Base-by-base conservation (phyloP, 768 basidiomycete species). In the Tulasnella sp. region DNA sequence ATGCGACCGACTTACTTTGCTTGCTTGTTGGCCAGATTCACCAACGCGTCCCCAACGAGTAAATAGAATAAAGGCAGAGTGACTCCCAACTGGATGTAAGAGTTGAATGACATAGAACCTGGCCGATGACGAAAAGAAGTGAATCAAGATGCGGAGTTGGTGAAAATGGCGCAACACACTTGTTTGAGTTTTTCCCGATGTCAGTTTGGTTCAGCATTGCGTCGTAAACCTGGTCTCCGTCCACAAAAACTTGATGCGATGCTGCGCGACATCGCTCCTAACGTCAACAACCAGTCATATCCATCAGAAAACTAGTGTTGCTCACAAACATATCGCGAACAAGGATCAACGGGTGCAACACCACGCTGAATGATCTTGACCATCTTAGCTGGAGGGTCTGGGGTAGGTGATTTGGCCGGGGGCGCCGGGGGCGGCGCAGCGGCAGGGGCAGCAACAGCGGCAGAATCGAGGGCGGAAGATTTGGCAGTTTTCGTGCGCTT, bases 1-100 rank as follows among this genome's bases (percentile, higher is more conserved):
- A 11, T 1, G 17, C 11, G 25, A 9, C 25, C 12, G 45, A 9
- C 31, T 36, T 49, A 78, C 79, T 70, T 79, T 81, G 39, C 55
- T 62, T 65, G 78, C 75, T 3, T 63, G 69, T 63, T 73, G 70
- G 0, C 80, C 80, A 23, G 69, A 70, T 62, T 80, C 79, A 23
- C 80, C 80, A 15, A 81, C 79, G 23, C 80, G 73, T 15, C 62
- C 62, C 62, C 62, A 62, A 14, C 62, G 55, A 14, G 57, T 58
- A 31, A 49, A 55, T 8, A 62, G 42, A 14, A 57, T 40, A 45
- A 31, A 40, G 23, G 37, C 15, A 19, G 15, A 15, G 32, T 36
- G 15, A 34, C 46, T 60, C 31, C 55, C 56, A 21, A 61, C 27
- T n/a, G 54, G 48, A 34, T 62, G 59, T 8, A 62, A 35, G 15